These are phyloP conservation scores for Hypoxylon sp. DNA, from an alignment of 2,329 filamentous ascomycete species.

Conservation along the genomic window DNA sequence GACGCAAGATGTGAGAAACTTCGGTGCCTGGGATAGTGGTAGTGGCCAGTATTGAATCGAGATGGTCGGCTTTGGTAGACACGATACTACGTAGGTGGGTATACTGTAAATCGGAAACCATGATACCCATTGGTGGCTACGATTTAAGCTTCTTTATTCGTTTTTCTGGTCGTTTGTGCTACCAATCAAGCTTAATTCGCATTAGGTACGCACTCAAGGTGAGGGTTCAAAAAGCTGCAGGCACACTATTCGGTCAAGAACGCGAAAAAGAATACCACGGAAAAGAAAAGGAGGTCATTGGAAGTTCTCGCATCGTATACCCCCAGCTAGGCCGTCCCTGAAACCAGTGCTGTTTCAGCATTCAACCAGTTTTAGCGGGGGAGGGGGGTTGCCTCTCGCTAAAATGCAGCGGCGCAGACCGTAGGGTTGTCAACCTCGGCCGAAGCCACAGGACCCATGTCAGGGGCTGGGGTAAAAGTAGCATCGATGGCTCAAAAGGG, in stretches of 20 bases:
- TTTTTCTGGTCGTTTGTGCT: neutral
- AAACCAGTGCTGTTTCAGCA: slow-evolving; percentile 43
- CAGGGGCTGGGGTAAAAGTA: slow-evolving; percentile 29
- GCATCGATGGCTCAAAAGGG: slow-evolving; percentile 23
- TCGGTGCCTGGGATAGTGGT: neutral
- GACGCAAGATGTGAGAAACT: slow-evolving; percentile 19
- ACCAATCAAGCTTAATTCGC: slow-evolving; percentile 24
- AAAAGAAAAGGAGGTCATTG: slow-evolving; percentile 12
- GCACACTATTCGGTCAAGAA: slow-evolving; percentile 1
- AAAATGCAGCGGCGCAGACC: slow-evolving; percentile 20
- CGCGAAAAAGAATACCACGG: slow-evolving; percentile 2
- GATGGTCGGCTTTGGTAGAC: slow-evolving; percentile 8
- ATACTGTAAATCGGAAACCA: slow-evolving; percentile 1
- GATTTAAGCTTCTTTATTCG: slow-evolving; percentile 24
- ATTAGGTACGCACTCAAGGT: slow-evolving; percentile 7
- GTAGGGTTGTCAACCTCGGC: slow-evolving; percentile 6
- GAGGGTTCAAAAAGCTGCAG: slow-evolving; percentile 7
- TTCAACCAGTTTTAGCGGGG: slow-evolving; percentile 33
- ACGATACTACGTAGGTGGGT: neutral
- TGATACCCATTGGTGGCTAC: slow-evolving; percentile 21
- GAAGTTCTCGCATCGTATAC: slow-evolving; percentile 22
- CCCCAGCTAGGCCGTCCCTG: slow-evolving; percentile 29
- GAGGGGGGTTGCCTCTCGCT: slow-evolving; percentile 39
- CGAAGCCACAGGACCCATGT: slow-evolving; percentile 24
- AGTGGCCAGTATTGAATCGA: slow-evolving; percentile 28